These are phyloP conservation scores for Agrocybe chaxingu DNA, from an alignment of 768 basidiomycete species.

Conservation along the genomic window DNA sequence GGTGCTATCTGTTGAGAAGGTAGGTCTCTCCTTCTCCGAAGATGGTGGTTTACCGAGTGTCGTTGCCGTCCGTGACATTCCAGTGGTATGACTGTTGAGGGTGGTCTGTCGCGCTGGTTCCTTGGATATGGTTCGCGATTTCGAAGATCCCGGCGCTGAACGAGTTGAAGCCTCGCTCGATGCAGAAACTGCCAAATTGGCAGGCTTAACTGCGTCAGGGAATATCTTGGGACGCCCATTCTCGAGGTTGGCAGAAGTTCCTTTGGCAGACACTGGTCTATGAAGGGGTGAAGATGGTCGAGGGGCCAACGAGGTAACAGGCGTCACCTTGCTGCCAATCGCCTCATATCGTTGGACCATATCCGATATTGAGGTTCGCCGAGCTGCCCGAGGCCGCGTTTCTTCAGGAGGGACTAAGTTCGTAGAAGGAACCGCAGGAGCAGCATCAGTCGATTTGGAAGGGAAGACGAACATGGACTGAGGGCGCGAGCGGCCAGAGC, in stretches of 20 bases:
- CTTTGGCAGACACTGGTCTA: constrained; percentile 13
- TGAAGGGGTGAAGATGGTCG: constrained; percentile 29
- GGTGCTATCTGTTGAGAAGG: constrained; percentile 15
- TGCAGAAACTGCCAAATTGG: background rate
- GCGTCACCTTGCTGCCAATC: constrained; percentile 41
- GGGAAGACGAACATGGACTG: constrained; percentile 83
- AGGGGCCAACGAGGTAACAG: constrained; percentile 17
- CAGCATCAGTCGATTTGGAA: constrained; percentile 42
- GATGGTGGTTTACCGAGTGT: constrained; percentile 8
- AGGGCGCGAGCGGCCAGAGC: constrained; percentile 56
- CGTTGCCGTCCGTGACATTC: constrained; percentile 10
- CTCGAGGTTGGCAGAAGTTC: constrained; percentile 3
- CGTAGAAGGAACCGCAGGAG: constrained; percentile 30
- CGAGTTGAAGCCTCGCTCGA: constrained; percentile 5
- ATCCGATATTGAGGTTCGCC: constrained; percentile 80
- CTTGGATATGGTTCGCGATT: background rate
- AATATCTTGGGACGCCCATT: constrained; percentile 11
- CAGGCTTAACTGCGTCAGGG: constrained; percentile 1
- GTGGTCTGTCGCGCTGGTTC: constrained; percentile 6
- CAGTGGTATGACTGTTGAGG: background rate
- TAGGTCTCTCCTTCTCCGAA: constrained; percentile 6
- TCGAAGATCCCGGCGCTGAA: constrained; percentile 2
- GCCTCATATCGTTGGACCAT: constrained; percentile 85
- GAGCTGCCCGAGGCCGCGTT: constrained; percentile 35
- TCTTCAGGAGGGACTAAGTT: constrained; percentile 47